Base-by-base conservation (phyloP, 371 early-diverging fungal genomes). In the Circinella minor region DNA sequence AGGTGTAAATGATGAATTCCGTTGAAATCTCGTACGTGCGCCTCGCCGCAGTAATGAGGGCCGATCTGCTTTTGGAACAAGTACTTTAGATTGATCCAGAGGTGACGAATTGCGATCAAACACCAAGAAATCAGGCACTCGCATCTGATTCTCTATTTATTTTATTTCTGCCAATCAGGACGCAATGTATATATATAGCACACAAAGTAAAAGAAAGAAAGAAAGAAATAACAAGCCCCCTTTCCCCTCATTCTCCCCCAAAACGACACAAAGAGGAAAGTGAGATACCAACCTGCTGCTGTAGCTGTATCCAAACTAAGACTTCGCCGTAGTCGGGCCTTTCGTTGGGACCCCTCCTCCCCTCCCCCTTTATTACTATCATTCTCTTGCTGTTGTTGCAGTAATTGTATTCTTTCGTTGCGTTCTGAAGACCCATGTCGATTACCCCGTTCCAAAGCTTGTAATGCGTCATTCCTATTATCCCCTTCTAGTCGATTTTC, bases 51-150 rank as follows among this genome's bases (percentile, higher is more conserved):
- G 67, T 57, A 74, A 69, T n/a, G 81, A 71, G 18, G 83, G 75
- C 59, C 85, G 69, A 70, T 85, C 78, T 37, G 78, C 79, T 71
- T 77, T 79, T 3, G 82, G 84, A 18, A 85, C 84, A 11, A 86
- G 71, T 7, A 84, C 77, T 54, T 73, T 72, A 7, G 85, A 85
- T 18, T 82, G 75, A 72, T 84, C 87, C 34, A 77, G 55, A 15
- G 87, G 74, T 18, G 87, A 79, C 8, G 87, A 86, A 62, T 86
- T 77, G 60, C 85, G 75, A 70, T 84, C 82, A 65, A 84, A 84
- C 7, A 81, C 76, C 36, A 83, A 62, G 20, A 83, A 77, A 66
- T 77, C 79, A 51, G 83, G 83, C 37, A 81, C 49, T 55, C 67
- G 63, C 66, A 63, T 55, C 62, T 70, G 66, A 51, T 55, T 66